phyloP scores from a whole-genome alignment of 768 basidiomycete genomes.

The Rhizopogon roseolus region DNA sequence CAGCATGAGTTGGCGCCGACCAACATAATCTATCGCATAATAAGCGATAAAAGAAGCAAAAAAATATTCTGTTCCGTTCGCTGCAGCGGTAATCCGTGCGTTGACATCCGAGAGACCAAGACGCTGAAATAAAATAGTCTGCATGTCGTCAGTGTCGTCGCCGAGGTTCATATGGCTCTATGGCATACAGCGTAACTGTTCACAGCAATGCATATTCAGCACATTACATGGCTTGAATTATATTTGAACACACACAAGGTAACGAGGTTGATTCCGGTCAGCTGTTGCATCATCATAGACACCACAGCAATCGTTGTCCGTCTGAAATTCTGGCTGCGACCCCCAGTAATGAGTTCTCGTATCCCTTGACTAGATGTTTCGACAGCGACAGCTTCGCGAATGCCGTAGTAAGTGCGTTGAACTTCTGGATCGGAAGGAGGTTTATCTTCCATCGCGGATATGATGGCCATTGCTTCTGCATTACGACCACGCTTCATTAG shows the following conservation, averaged over 20 bases:
- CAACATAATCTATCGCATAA: constrained; percentile 44
- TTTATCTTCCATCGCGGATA: constrained; percentile 35
- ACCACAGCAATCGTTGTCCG: constrained; percentile 4
- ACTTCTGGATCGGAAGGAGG: constrained; percentile 27
- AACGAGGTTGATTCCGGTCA: constrained; percentile 26
- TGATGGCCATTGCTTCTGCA: constrained; percentile 35
- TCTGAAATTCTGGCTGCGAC: constrained; percentile 39
- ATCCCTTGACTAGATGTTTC: constrained; percentile 23
- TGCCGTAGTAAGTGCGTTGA: constrained; percentile 31
- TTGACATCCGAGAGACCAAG: constrained; percentile 20
- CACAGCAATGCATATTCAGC: not conserved
- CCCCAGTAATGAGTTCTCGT: constrained; percentile 31
- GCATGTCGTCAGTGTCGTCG: not conserved
- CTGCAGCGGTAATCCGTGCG: constrained; percentile 26
- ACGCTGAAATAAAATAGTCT: constrained; percentile 10
- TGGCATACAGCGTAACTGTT: constrained; percentile 7
- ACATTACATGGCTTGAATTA: not conserved
- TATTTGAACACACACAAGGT: constrained; percentile 14
- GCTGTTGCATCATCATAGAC: constrained; percentile 29
- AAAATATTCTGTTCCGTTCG: constrained; percentile 36
- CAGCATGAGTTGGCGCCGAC: constrained; percentile 42
- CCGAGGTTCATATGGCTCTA: not conserved
- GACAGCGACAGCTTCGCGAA: constrained; percentile 30
- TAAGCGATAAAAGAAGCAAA: constrained; percentile 45
- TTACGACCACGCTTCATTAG: constrained; percentile 34